Conservation (phyloP, 108 stramenopile species). For the Pseudonitzschia pungens region DNA sequence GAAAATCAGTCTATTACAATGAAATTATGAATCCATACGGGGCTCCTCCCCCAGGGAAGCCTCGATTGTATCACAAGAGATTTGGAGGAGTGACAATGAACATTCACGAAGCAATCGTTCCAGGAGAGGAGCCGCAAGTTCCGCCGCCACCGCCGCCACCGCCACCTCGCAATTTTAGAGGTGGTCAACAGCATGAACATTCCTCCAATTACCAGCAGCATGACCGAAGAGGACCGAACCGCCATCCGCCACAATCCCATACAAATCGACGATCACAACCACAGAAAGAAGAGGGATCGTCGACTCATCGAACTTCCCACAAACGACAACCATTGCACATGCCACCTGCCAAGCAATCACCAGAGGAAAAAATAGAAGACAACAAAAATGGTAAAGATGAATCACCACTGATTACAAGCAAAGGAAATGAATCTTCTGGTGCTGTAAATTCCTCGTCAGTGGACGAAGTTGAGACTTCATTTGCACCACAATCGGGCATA, state of each 20-base stretch:
- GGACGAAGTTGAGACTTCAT: not conserved
- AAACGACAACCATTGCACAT: constrained; percentile 2
- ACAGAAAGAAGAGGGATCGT: constrained; percentile 21
- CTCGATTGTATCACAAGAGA: constrained; percentile 56
- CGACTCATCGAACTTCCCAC: constrained; percentile 6
- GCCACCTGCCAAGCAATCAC: constrained; percentile 9
- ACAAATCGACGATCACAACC: constrained; percentile 23
- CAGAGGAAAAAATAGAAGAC: not conserved
- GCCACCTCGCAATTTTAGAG: constrained; percentile 6
- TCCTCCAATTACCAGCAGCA: not conserved
- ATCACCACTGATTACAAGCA: not conserved
- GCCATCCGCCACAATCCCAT: constrained; percentile 20
- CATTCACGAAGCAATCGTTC: constrained; percentile 44
- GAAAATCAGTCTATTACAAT: constrained; percentile 73
- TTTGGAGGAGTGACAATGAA: constrained; percentile 57
- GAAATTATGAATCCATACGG: constrained; percentile 75
- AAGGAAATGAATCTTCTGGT: not conserved
- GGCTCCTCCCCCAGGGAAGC: constrained; percentile 80
- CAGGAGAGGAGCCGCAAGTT: constrained; percentile 42
- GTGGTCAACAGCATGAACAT: not conserved
- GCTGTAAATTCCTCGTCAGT: not conserved
- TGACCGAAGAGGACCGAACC: constrained; percentile 13
- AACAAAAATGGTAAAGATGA: constrained; percentile 1
- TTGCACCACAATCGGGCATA: not conserved
- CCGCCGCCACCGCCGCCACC: constrained; percentile 20